Evolutionary conservation across 208 protist genomes (phyloP).

Genomic region (Leishmania tropica): DNA sequence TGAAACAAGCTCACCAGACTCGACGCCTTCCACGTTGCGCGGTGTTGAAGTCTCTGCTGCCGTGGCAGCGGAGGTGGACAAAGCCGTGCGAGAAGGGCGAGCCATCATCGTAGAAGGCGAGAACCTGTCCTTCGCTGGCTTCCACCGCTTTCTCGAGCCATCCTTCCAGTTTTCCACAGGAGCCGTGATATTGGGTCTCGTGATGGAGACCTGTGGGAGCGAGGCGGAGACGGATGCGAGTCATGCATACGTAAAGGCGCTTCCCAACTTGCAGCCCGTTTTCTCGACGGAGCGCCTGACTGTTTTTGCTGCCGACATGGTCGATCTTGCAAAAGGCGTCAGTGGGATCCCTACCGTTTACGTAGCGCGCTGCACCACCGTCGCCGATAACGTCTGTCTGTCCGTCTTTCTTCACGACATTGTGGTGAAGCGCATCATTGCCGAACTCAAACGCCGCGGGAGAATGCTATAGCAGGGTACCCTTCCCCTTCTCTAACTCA

Average conservation of each 20-base stretch:
- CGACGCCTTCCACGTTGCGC: background rate
- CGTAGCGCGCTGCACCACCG: constrained; percentile 17
- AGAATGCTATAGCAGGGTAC: background rate
- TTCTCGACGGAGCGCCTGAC: constrained; percentile 13
- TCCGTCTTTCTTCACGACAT: constrained; percentile 26
- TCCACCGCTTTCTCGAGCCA: constrained; percentile 28
- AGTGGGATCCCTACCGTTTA: constrained; percentile 5
- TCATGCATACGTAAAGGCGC: background rate
- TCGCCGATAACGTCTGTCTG: constrained; percentile 13
- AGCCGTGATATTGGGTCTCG: constrained; percentile 16
- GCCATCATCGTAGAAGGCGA: constrained; percentile 58
- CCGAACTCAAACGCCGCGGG: constrained; percentile 6
- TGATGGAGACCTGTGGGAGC: constrained; percentile 2
- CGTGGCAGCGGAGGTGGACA: constrained; percentile 45
- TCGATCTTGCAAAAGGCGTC: background rate
- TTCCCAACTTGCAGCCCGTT: background rate
- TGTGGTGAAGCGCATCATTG: constrained; percentile 23
- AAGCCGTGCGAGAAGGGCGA: constrained; percentile 46
- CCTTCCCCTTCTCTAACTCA: background rate
- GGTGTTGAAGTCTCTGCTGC: constrained; percentile 6
- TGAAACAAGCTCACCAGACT: background rate
- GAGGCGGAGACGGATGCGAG: background rate
- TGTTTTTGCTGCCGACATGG: constrained; percentile 1
- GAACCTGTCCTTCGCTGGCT: constrained; percentile 36
- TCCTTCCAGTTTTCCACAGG: constrained; percentile 19